Evolutionary conservation across 495 filamentous ascomycete species (phyloP), one percentile per base, ranked within the genome.

Genomic region (Penicillium crystallinum): DNA sequence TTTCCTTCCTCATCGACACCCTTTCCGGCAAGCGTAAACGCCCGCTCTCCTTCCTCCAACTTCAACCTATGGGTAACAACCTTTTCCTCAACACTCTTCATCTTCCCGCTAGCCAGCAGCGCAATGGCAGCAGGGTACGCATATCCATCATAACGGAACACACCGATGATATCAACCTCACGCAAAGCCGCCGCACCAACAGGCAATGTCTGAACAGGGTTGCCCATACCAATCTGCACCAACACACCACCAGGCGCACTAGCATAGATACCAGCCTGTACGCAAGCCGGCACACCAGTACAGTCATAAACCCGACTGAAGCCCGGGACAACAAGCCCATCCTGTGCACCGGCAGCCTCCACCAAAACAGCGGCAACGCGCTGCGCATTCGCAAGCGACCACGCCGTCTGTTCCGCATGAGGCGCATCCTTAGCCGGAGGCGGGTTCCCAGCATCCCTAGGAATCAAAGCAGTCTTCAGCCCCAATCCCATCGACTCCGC

Each of bases 211-310:
- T 93, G 88, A 36, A 95, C 80, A 0, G 91, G 91, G 4, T 83
- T 89, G n/a, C 91, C 91, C 90, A 96, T 96, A 4, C 91, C 91
- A 18, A 97, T 85, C 71, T 95, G 84, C 57, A 96, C 82, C 33
- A 96, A 76, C 54, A 86, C 84, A 9, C 90, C 89, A 10, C 91
- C 91, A 0, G 91, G 77, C 7, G 80, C 76, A 11, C 89, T 85
- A 7, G 87, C 88, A 57, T 92, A 95, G 37, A 97, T 89, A 2
- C 85, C 82, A 1, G 90, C 87, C 66, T 96, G 90, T 57, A 93
- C 83, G 64, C 90, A 95, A 3, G 84, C 75, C 31, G 91, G 89
- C 46, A 92, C 90, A 38, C 91, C 91, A 0, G 91, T 96, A 66
- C 91, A 96, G 61, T 97, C 91, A 60, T 95, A 95, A 6, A 90